These are phyloP conservation scores for Diaporthe eres DNA, from an alignment of 2,329 filamentous ascomycete species.

Conservation along the genomic window DNA sequence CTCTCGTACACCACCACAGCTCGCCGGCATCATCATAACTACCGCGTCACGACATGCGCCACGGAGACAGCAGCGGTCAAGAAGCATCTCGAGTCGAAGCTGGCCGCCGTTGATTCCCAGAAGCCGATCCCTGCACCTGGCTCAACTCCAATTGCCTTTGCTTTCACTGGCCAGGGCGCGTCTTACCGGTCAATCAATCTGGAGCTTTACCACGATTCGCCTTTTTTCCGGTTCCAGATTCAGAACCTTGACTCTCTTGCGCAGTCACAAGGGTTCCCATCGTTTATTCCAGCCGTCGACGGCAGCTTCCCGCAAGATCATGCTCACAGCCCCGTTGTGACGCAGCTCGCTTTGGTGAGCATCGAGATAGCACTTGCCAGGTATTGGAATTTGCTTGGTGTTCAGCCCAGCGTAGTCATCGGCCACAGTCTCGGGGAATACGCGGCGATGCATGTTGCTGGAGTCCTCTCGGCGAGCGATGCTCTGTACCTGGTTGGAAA, in stretches of 20 bases:
- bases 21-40: constrained; percentile 53
- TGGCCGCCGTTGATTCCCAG: constrained; percentile 41
- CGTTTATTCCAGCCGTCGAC: constrained; percentile 59
- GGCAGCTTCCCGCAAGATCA: constrained; percentile 46
- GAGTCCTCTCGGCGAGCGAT: constrained; percentile 73
- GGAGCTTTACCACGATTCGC: constrained; percentile 51
- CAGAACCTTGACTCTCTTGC: constrained; percentile 51
- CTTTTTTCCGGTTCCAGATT: constrained; percentile 53
- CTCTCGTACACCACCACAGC: constrained; percentile 70
- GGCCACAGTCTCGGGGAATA: constrained; percentile 77
- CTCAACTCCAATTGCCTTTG: constrained; percentile 52
- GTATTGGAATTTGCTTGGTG: constrained; percentile 60
- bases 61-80: constrained; percentile 44
- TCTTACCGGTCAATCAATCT: constrained; percentile 50
- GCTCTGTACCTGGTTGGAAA: constrained; percentile 73
- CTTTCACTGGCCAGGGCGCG: constrained; percentile 62
- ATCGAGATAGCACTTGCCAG: constrained; percentile 59
- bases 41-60: constrained; percentile 49
- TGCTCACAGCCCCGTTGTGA: constrained; percentile 42
- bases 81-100: constrained; percentile 42
- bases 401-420: constrained; percentile 60
- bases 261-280: constrained; percentile 52
- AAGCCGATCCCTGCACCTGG: constrained; percentile 45
- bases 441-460: constrained; percentile 75
- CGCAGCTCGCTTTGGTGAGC: constrained; percentile 56